These are phyloP conservation scores for Penicillium sp. DNA, from an alignment of 2,329 filamentous ascomycete species.

Conservation along the genomic window DNA sequence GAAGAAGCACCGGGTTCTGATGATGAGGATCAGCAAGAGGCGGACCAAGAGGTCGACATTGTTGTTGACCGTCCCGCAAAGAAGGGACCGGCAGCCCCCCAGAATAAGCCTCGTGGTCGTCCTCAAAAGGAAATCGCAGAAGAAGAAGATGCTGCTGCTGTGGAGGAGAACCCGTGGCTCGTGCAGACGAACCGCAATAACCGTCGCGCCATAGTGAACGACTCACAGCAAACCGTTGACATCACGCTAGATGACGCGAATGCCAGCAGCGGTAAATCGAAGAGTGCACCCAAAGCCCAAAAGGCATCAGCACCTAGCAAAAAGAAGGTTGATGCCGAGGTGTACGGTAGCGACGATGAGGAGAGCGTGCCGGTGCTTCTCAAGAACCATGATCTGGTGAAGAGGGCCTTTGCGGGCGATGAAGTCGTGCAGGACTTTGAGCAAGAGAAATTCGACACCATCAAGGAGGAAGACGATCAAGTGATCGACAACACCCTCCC, in stretches of 20 bases:
- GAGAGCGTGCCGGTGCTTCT: constrained; percentile 35
- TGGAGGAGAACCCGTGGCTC: constrained; percentile 33
- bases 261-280: too few species aligned
- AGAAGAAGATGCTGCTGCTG: constrained; percentile 17
- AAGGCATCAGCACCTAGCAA: too few species aligned
- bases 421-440: constrained; percentile 74
- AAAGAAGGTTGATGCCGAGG: constrained; percentile 32
- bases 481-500: constrained; percentile 74
- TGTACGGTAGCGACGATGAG: constrained; percentile 35
- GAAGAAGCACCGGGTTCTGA: constrained; percentile 52
- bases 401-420: constrained; percentile 76
- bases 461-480: constrained; percentile 72
- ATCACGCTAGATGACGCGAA: constrained; percentile 25
- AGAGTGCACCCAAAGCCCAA: too few species aligned
- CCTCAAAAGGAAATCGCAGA: constrained; percentile 16
- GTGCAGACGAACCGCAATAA: constrained; percentile 30
- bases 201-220: constrained; percentile 25
- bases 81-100: too few species aligned
- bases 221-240: constrained; percentile 26
- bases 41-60: constrained; percentile 30
- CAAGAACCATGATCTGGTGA: constrained; percentile 59
- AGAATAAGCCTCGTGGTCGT: too few species aligned
- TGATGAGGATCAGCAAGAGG: constrained; percentile 28
- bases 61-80: constrained; percentile 22
- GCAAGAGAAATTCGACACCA: constrained; percentile 64